phyloP scores from a whole-genome alignment of 192 early-diverging fungal genomes.

The Coemansia sp. region DNA sequence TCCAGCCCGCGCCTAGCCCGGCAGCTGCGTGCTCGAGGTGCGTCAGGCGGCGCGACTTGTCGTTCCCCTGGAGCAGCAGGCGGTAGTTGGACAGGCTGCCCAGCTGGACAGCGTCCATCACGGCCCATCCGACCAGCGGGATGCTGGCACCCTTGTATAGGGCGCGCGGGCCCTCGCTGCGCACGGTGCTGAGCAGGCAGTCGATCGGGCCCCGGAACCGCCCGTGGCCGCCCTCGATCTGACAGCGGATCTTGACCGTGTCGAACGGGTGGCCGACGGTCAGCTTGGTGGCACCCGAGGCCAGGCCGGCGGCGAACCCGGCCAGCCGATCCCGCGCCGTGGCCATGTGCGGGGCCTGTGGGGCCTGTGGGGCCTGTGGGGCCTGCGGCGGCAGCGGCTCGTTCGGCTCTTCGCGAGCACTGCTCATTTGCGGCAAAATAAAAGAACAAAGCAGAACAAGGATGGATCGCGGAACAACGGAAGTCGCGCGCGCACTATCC shows the following conservation, averaged over 20 bases:
- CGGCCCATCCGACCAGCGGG: slow-evolving; percentile 84
- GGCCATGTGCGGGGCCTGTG: slow-evolving; percentile 19
- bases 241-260: slow-evolving; percentile 75
- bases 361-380: background rate
- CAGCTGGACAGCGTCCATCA: slow-evolving; percentile 73
- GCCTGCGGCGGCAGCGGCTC: background rate
- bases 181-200: slow-evolving; percentile 60
- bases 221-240: slow-evolving; percentile 61
- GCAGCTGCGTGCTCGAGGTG: slow-evolving; percentile 68
- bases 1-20: slow-evolving; percentile 66
- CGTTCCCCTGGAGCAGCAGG: slow-evolving; percentile 59
- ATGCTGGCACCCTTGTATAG: slow-evolving; percentile 93
- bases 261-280: slow-evolving; percentile 81
- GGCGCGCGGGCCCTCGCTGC: slow-evolving; percentile 65
- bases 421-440: too few relatives aligned
- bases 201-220: slow-evolving; percentile 68
- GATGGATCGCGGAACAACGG: too few relatives aligned
- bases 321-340: slow-evolving; percentile 50
- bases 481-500: too few relatives aligned
- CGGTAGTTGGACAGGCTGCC: slow-evolving; percentile 82
- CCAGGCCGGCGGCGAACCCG: slow-evolving; percentile 67
- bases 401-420: too few relatives aligned
- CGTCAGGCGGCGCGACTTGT: slow-evolving; percentile 52
- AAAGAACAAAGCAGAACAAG: too few relatives aligned
- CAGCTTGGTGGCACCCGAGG: slow-evolving; percentile 72